Percentiles rank a stretch among this genome's conserved stretches.
Evolutionary conservation across 2,329 filamentous ascomycete species (phyloP).

Genomic region (Rachicladosporium sp.): DNA sequence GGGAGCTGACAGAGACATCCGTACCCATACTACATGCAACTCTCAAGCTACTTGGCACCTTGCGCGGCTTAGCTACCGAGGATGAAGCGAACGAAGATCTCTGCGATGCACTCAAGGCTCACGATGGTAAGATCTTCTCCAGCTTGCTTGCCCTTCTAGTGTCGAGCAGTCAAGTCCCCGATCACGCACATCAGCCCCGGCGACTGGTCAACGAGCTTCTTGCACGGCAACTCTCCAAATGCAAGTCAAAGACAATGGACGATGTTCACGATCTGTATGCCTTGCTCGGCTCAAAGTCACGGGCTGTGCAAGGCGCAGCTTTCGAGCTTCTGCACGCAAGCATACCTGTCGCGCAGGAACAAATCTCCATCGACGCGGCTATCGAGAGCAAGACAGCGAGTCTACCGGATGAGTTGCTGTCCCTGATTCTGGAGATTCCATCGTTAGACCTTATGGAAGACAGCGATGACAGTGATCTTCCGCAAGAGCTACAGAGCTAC

Average conservation of each 20-base stretch:
- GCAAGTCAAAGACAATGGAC: slow-evolving; percentile 49
- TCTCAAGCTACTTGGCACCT: slow-evolving; percentile 52
- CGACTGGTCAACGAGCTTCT: slow-evolving; percentile 66
- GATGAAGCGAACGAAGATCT: slow-evolving; percentile 85
- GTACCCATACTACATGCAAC: slow-evolving; percentile 50
- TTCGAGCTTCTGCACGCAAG: slow-evolving; percentile 69
- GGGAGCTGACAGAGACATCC: slow-evolving; percentile 9
- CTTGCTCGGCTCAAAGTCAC: slow-evolving; percentile 62
- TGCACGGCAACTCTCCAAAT: slow-evolving; percentile 52
- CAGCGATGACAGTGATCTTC: slow-evolving; percentile 52
- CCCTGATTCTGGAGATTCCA: slow-evolving; percentile 68
- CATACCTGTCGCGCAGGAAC: slow-evolving; percentile 67
- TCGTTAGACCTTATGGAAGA: slow-evolving; percentile 57
- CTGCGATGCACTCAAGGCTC: slow-evolving; percentile 56
- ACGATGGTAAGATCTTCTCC: slow-evolving; percentile 42
- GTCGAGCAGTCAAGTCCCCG: slow-evolving; percentile 30
- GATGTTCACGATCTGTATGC: slow-evolving; percentile 60
- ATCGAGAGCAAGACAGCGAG: slow-evolving; percentile 59
- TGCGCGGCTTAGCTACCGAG: slow-evolving; percentile 44
- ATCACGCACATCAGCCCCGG: slow-evolving; percentile 50
- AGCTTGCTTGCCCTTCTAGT: slow-evolving; percentile 54
- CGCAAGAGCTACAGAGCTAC: slow-evolving; percentile 61
- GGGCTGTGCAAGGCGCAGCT: slow-evolving; percentile 64
- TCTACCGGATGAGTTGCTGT: slow-evolving; percentile 74
- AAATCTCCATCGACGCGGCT: slow-evolving; percentile 65